These are phyloP conservation scores for Lobosporangium transversale DNA, from an alignment of 192 early-diverging fungal genomes.

Conservation along the genomic window DNA sequence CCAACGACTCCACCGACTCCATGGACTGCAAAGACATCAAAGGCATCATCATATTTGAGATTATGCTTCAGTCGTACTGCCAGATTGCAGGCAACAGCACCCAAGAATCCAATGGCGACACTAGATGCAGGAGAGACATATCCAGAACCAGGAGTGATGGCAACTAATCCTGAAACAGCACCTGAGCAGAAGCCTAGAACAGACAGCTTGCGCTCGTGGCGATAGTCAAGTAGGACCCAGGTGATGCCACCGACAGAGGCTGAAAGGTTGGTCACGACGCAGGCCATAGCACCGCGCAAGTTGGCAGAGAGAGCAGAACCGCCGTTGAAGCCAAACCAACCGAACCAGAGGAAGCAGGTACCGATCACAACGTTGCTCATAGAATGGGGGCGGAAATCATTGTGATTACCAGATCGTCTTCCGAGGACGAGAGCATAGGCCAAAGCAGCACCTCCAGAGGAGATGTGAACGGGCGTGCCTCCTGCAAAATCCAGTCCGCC, in stretches of 20 bases:
- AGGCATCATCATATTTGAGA: slow-evolving; percentile 90
- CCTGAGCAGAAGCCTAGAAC: slow-evolving; percentile 95
- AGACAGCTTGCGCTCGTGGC: slow-evolving; percentile 85
- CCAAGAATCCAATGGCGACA: slow-evolving; percentile 82
- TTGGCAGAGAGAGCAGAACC: slow-evolving; percentile 85
- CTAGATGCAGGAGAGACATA: slow-evolving; percentile 86
- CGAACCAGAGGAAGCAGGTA: slow-evolving; percentile 91
- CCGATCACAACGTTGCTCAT: slow-evolving; percentile 93
- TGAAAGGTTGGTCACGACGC: slow-evolving; percentile 85
- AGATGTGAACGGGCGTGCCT: slow-evolving; percentile 94
- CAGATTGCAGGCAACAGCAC: slow-evolving; percentile 83
- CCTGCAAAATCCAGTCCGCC: slow-evolving; percentile 95
- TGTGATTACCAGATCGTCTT: slow-evolving; percentile 78
- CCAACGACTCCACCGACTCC: slow-evolving; percentile 88
- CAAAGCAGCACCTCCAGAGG: slow-evolving; percentile 88
- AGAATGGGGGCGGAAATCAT: slow-evolving; percentile 87
- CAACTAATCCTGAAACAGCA: slow-evolving; percentile 90
- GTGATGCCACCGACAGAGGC: slow-evolving; percentile 83
- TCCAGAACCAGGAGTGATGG: slow-evolving; percentile 92
- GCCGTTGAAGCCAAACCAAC: slow-evolving; percentile 98
- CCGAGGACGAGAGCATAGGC: slow-evolving; percentile 91
- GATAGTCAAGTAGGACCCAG: slow-evolving; percentile 87
- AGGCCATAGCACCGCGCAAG: slow-evolving; percentile 89
- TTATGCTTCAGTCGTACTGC: slow-evolving; percentile 84
- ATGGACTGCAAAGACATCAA: slow-evolving; percentile 93